phyloP scores from a whole-genome alignment of 2,329 filamentous ascomycete species.

The Trichoderma gracile region DNA sequence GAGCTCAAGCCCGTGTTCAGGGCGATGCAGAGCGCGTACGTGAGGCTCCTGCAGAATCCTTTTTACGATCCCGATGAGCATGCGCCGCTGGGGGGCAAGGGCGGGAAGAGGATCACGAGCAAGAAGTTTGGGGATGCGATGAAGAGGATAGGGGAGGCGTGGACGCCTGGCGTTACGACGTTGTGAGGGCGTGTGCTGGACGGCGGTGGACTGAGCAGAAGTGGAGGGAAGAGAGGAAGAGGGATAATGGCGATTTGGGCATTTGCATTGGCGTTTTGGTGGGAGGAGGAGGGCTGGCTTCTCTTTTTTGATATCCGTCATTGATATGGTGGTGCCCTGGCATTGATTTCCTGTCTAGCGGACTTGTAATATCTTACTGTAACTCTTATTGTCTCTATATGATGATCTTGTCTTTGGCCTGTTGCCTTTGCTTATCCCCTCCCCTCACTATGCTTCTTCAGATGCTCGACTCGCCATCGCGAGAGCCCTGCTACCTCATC shows the following conservation, averaged over 20 bases:
- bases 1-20: conserved; percentile 89
- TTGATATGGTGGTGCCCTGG: background rate
- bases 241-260: conserved; percentile 2
- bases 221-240: too few species aligned
- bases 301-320: conserved; percentile 21
- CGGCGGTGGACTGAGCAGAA: background rate
- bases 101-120: conserved; percentile 75
- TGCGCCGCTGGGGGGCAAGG: conserved; percentile 56
- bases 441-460: conserved; percentile 34
- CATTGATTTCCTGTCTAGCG: conserved; percentile 4
- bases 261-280: conserved; percentile 24
- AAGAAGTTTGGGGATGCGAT: conserved; percentile 79
- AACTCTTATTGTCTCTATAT: conserved; percentile 3
- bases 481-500: conserved; percentile 45
- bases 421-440: background rate
- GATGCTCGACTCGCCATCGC: conserved; percentile 41
- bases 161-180: conserved; percentile 71
- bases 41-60: conserved; percentile 84
- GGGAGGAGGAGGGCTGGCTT: background rate
- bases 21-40: conserved; percentile 90
- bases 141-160: conserved; percentile 78
- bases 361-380: conserved; percentile 16
- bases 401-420: background rate
- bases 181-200: conserved; percentile 45
- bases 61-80: conserved; percentile 92